Percentiles rank a stretch among this genome's conserved stretches.
These are phyloP conservation scores for Hygrocybe punicea DNA, from an alignment of 768 basidiomycete species.

Conservation along the genomic window DNA sequence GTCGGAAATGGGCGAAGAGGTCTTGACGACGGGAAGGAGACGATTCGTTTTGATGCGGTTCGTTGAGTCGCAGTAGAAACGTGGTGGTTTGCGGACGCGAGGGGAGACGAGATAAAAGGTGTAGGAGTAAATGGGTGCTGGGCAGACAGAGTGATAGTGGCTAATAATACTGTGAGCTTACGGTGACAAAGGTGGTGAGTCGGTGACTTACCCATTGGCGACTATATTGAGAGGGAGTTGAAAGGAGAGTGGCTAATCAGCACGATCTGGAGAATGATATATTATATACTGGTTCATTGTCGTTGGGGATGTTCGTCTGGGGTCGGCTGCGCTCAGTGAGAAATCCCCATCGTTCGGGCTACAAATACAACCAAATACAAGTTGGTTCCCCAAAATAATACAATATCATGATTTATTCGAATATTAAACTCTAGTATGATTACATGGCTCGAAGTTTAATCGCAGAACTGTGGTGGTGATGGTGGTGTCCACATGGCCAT, in stretches of 20 bases:
- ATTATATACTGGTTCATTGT: constrained; percentile 33
- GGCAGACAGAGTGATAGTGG: constrained; percentile 24
- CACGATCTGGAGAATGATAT: constrained; percentile 5
- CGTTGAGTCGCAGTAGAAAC: constrained; percentile 29
- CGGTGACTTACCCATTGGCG: constrained; percentile 40
- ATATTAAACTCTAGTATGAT: too few relatives aligned
- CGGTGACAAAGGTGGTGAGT: not conserved
- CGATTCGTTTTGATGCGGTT: constrained; percentile 41
- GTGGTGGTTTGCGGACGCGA: constrained; percentile 44
- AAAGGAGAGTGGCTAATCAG: constrained; percentile 1
- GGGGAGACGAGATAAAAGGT: constrained; percentile 60
- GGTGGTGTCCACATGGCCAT: too few relatives aligned
- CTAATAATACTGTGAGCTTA: not conserved
- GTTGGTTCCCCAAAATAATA: not conserved
- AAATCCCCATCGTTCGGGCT: not conserved
- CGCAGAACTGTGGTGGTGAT: too few relatives aligned
- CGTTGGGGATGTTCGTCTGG: constrained; percentile 10
- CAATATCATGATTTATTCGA: too few relatives aligned
- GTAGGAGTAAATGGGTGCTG: constrained; percentile 45
- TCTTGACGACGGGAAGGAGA: constrained; percentile 67
- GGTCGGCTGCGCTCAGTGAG: constrained; percentile 3
- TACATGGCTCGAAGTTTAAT: too few relatives aligned
- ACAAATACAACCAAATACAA: not conserved
- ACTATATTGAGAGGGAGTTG: too few relatives aligned
- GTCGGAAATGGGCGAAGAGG: constrained; percentile 76